These are phyloP conservation scores for Penstemon eatonii DNA, from an alignment of 257 asterid genomes.

Conservation along the genomic window DNA sequence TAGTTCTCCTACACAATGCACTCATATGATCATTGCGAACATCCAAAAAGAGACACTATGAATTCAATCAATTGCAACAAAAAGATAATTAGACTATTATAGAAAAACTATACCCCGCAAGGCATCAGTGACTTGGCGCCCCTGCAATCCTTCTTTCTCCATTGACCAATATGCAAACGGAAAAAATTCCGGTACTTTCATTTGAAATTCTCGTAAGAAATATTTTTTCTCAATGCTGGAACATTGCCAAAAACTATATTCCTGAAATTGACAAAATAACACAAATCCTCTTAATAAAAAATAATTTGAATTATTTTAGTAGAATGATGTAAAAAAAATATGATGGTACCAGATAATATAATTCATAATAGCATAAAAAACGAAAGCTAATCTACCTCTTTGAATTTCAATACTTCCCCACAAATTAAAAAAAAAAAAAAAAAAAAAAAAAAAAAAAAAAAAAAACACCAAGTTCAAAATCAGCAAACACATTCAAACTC, in stretches of 20 bases:
- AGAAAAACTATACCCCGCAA: conserved; percentile 43
- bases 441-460: no score
- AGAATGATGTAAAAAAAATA: no score
- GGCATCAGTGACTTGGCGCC: conserved; percentile 52
- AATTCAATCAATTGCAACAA: background rate
- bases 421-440: no score
- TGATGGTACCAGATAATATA: no score
- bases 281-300: background rate
- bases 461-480: no score
- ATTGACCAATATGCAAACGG: conserved; percentile 45
- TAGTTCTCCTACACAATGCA: conserved; percentile 45
- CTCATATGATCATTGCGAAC: conserved; percentile 9
- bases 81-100: background rate
- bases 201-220: conserved; percentile 47
- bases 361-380: no score
- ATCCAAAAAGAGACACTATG: background rate
- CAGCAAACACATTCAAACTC: no score
- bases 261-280: conserved; percentile 28
- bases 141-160: conserved; percentile 56
- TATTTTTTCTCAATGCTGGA: conserved; percentile 46
- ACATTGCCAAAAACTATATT: conserved; percentile 52
- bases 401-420: no score
- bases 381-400: no score
- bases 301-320: no score
- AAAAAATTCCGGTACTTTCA: conserved; percentile 50